Evolutionary conservation across 768 basidiomycete genomes (phyloP).

Genomic region (Kwoniella sp.): DNA sequence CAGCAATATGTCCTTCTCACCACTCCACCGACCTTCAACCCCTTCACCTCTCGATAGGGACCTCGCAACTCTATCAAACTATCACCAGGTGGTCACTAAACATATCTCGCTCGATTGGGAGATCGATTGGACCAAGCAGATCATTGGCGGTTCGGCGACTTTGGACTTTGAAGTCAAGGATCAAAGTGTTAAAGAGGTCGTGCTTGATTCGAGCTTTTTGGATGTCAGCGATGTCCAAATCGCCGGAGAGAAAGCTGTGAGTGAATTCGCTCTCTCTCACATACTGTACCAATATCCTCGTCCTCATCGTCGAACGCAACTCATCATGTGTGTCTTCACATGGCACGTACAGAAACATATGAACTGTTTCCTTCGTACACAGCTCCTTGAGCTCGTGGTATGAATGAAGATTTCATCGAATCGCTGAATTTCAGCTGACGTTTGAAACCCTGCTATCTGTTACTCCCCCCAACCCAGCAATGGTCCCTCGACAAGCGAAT

Average conservation of each 20-base stretch:
- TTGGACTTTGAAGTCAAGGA: conserved; percentile 66
- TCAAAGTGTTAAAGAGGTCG: conserved; percentile 59
- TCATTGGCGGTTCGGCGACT: conserved; percentile 67
- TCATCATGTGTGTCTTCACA: too few relatives aligned
- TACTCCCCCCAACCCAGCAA: too few relatives aligned
- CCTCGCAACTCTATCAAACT: conserved; percentile 78
- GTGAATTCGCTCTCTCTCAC: too few relatives aligned
- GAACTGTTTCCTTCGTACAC: too few relatives aligned
- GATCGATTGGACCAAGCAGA: conserved; percentile 69
- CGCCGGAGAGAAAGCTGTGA: conserved; percentile 55
- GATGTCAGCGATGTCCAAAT: conserved; percentile 64
- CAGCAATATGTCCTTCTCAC: conserved; percentile 37
- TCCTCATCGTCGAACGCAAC: too few relatives aligned
- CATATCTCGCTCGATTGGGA: conserved; percentile 76
- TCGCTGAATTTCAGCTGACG: too few relatives aligned
- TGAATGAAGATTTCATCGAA: too few relatives aligned
- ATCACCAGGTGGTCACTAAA: conserved; percentile 65
- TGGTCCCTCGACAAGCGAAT: conserved; percentile 31
- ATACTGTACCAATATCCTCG: too few relatives aligned
- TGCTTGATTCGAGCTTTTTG: conserved; percentile 73
- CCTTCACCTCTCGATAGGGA: conserved; percentile 32
- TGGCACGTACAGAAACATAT: too few relatives aligned
- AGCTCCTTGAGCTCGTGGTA: too few relatives aligned
- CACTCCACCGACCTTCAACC: conserved; percentile 15
- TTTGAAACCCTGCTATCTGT: too few relatives aligned